A percentile compares a stretch with the other conserved stretches of the same genome.
Evolutionary conservation across 306 rosid genomes (phyloP).

Genomic region (Cicer judaicum): DNA sequence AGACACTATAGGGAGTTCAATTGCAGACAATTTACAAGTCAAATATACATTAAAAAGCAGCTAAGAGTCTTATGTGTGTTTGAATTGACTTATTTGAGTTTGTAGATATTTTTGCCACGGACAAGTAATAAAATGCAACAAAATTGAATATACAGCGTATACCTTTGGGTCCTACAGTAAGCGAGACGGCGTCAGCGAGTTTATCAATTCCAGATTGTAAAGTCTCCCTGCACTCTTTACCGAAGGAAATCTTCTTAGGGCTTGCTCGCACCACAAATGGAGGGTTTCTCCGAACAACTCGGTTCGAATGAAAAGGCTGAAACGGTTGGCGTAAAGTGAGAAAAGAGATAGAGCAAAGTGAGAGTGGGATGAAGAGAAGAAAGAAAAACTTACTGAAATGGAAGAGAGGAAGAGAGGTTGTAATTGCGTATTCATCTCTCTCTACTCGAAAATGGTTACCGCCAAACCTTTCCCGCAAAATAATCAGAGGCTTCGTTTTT

Average conservation of each 20-base stretch:
- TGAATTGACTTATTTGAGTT: too few relatives aligned
- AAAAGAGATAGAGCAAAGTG: not conserved
- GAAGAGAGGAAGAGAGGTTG: not conserved
- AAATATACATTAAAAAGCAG: constrained; percentile 8
- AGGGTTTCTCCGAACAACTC: constrained; percentile 48
- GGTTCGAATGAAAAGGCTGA: constrained; percentile 55
- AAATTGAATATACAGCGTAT: not conserved
- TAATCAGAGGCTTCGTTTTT: too few relatives aligned
- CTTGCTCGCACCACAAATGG: constrained; percentile 64
- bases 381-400: constrained; percentile 39
- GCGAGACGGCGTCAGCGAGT: constrained; percentile 93
- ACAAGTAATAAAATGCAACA: not conserved
- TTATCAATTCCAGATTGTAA: constrained; percentile 85
- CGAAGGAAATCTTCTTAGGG: constrained; percentile 73
- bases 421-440: too few relatives aligned
- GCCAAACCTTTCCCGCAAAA: too few relatives aligned
- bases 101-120: not conserved
- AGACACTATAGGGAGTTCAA: not conserved
- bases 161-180: constrained; percentile 98
- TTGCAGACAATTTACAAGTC: not conserved
- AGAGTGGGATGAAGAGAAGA: constrained; percentile 8
- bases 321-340: constrained; percentile 28
- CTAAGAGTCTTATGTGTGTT: not conserved
- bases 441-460: too few relatives aligned
- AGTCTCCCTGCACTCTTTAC: constrained; percentile 70